phyloP scores from a whole-genome alignment of 352 stramenopile species.

The Aphanomyces invadans region DNA sequence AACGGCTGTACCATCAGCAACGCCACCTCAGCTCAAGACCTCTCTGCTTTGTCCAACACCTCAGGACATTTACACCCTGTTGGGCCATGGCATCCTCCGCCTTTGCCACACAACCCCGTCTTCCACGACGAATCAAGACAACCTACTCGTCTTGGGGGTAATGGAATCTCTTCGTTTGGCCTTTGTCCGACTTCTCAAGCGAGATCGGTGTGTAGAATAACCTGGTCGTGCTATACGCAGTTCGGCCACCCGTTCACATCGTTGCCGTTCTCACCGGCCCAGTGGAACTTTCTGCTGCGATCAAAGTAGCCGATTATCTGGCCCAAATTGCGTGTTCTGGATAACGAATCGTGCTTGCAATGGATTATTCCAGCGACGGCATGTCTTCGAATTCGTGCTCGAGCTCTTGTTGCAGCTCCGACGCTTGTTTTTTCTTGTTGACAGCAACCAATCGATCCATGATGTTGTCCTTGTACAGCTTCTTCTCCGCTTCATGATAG shows the following conservation, averaged over 20 bases:
- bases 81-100: neutral
- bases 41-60: neutral
- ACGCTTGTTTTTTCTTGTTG: conserved; percentile 63
- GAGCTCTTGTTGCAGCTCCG: conserved; percentile 56
- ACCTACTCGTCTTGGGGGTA: neutral
- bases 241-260: neutral
- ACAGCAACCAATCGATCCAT: conserved; percentile 76
- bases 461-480: conserved; percentile 85
- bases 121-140: neutral
- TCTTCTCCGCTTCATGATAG: conserved; percentile 84
- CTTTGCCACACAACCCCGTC: neutral
- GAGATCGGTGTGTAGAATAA: neutral
- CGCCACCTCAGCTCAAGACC: neutral
- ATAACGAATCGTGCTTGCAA: neutral
- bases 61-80: neutral
- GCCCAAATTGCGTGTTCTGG: neutral
- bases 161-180: no score
- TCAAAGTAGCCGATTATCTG: neutral
- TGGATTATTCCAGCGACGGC: conserved; percentile 58
- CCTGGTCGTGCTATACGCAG: neutral
- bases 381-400: conserved; percentile 77
- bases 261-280: neutral
- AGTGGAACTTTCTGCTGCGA: neutral
- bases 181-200: neutral
- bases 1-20: neutral